Conservation (phyloP, 176 grass and related monocot genomes). For the Elaeis guineensis region DNA sequence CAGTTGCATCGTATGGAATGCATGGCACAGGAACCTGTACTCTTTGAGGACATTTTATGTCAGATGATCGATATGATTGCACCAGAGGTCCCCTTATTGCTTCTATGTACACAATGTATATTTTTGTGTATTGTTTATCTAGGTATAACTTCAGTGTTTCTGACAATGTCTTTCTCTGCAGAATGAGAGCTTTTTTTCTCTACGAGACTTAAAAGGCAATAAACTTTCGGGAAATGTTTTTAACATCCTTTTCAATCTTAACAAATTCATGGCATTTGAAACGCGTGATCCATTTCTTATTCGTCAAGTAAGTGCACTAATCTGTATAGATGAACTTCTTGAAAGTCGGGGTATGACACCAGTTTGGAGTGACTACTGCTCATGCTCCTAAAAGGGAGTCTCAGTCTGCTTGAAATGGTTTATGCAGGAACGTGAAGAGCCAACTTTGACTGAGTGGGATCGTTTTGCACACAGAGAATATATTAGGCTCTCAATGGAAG, state of each 20-base stretch:
- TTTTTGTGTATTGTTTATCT: slow-evolving; percentile 9
- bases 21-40: slow-evolving; percentile 96
- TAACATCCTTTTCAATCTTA: slow-evolving; percentile 99
- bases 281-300: slow-evolving; percentile 95
- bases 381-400: too few species aligned
- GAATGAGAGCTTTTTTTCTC: slow-evolving; percentile 82
- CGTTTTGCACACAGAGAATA: slow-evolving; percentile 96
- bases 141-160: not conserved
- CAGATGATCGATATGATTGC: slow-evolving; percentile 99
- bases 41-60: slow-evolving; percentile 98
- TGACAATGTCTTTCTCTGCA: slow-evolving; percentile 33
- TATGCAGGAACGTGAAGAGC: slow-evolving; percentile 88
- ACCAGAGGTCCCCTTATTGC: slow-evolving; percentile 54
- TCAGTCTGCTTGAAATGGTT: slow-evolving; percentile 8
- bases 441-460: slow-evolving; percentile 96
- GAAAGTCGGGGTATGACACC: too few species aligned
- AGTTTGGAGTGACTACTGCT: too few species aligned
- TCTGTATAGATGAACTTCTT: too few species aligned
- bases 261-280: slow-evolving; percentile 99
- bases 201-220: slow-evolving; percentile 68
- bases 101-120: slow-evolving; percentile 3
- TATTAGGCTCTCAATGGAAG: slow-evolving; percentile 98
- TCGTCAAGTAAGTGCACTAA: slow-evolving; percentile 62
- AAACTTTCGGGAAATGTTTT: slow-evolving; percentile 99
- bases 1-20: slow-evolving; percentile 99